Evolutionary conservation across 2,329 filamentous ascomycete genomes (phyloP).

Genomic region (Ceratocystis alfenasii): DNA sequence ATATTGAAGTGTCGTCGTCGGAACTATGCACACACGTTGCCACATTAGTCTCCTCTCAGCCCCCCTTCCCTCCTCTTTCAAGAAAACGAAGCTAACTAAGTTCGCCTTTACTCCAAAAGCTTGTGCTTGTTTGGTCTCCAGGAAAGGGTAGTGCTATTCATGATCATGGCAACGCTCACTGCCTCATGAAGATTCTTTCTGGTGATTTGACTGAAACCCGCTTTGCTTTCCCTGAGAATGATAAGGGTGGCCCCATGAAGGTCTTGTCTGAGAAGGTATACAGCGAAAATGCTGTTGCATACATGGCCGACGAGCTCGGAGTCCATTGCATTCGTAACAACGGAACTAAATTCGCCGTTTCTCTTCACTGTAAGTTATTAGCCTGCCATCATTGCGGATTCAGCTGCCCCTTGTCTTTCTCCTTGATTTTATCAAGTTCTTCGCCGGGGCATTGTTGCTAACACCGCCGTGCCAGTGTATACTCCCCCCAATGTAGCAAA

Average conservation of each 20-base stretch:
- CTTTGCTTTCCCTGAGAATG: conserved; percentile 55
- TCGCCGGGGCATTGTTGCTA: conserved; percentile 13
- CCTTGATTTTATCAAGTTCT: not conserved
- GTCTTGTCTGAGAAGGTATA: conserved; percentile 58
- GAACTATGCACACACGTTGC: not conserved
- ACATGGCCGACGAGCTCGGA: conserved; percentile 84
- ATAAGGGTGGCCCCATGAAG: conserved; percentile 44
- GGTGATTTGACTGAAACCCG: conserved; percentile 71
- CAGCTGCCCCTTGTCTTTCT: not conserved
- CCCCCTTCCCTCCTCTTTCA: not conserved
- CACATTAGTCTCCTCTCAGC: not conserved
- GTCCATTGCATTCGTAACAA: conserved; percentile 73
- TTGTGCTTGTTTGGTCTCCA: conserved; percentile 81
- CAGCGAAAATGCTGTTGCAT: conserved; percentile 62
- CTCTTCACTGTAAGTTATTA: conserved; percentile 53
- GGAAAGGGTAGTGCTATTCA: conserved; percentile 76
- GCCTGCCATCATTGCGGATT: not conserved
- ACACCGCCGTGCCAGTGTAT: conserved; percentile 44
- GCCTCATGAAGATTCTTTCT: conserved; percentile 78
- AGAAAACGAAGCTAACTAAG: conserved; percentile 3
- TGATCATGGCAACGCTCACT: conserved; percentile 80
- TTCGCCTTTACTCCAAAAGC: conserved; percentile 34
- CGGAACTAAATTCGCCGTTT: conserved; percentile 65
- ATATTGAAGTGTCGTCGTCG: not conserved
- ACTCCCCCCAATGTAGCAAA: conserved; percentile 81